phyloP scores from a whole-genome alignment of 2,329 filamentous ascomycete species.

The Polytolypa hystricis region DNA sequence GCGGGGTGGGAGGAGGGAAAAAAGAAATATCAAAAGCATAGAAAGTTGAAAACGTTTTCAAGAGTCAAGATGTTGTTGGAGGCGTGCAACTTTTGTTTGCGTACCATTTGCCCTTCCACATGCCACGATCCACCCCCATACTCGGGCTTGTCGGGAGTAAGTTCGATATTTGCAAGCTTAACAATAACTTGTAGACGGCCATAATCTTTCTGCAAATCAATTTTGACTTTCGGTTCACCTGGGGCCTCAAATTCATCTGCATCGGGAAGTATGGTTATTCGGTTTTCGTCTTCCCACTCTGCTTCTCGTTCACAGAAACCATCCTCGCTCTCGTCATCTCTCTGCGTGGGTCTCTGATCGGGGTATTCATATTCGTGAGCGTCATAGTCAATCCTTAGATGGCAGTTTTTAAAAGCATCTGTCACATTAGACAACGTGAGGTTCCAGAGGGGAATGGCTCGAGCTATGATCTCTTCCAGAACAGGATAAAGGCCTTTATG shows the following conservation, averaged over 20 bases:
- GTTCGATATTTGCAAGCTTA: conserved; percentile 49
- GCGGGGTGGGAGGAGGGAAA: not conserved
- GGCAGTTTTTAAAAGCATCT: not conserved
- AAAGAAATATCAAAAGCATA: no score
- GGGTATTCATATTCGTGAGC: not conserved
- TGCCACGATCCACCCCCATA: conserved; percentile 34
- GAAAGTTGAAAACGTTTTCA: no score
- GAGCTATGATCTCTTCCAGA: conserved; percentile 17
- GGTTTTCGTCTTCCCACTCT: conserved; percentile 4
- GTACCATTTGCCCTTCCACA: conserved; percentile 35
- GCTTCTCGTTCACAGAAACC: conserved; percentile 4
- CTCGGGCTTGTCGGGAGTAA: conserved; percentile 44
- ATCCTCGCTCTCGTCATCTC: conserved; percentile 7
- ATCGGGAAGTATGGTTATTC: not conserved
- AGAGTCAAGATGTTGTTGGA: no score
- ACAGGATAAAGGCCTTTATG: conserved; percentile 19
- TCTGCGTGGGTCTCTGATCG: no score
- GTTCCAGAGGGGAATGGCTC: conserved; percentile 28
- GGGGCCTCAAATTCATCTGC: not conserved
- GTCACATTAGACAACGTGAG: not conserved
- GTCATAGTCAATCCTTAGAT: not conserved
- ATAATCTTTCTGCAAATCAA: conserved; percentile 20
- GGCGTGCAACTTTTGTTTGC: no score
- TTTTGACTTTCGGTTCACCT: not conserved
- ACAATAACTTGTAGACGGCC: conserved; percentile 48